Conservation (phyloP, 192 early-diverging fungal genomes). For the Fimicolochytrium jonesii region DNA sequence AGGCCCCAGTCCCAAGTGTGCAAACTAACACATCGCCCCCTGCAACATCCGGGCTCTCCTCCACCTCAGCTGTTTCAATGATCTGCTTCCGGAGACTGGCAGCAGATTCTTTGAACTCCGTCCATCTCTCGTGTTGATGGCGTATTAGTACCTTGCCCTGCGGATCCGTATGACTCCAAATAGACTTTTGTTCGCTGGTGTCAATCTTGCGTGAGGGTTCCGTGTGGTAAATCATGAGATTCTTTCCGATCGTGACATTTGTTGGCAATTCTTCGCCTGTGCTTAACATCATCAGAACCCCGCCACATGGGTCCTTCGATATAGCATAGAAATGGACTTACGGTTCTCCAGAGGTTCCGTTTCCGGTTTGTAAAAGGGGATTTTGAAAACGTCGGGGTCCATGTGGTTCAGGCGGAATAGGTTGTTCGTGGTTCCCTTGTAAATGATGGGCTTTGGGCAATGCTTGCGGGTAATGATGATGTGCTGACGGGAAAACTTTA, state of each 20-base stretch:
- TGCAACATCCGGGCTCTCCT: background rate
- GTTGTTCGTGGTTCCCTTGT: constrained; percentile 57
- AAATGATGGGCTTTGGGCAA: constrained; percentile 61
- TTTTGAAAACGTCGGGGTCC: constrained; percentile 60
- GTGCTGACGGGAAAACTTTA: constrained; percentile 46
- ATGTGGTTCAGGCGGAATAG: constrained; percentile 64
- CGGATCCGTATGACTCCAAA: constrained; percentile 8
- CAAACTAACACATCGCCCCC: constrained; percentile 41
- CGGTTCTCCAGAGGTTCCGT: constrained; percentile 23
- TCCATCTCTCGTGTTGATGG: background rate
- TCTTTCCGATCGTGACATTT: constrained; percentile 7
- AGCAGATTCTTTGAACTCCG: background rate
- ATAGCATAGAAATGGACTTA: constrained; percentile 39
- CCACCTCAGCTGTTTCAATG: background rate
- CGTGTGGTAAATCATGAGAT: constrained; percentile 48
- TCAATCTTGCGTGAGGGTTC: constrained; percentile 56
- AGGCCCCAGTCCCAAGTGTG: constrained; percentile 88
- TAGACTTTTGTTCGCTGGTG: constrained; percentile 7
- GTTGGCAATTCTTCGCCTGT: constrained; percentile 21
- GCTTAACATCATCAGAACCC: background rate
- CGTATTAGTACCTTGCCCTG: background rate
- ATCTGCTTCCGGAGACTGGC: background rate
- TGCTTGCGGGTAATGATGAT: constrained; percentile 66
- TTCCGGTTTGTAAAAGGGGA: constrained; percentile 59
- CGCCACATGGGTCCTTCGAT: constrained; percentile 38